These are phyloP conservation scores for Aspergillus egyptiacus DNA, from an alignment of 495 filamentous ascomycete genomes.

Conservation along the genomic window DNA sequence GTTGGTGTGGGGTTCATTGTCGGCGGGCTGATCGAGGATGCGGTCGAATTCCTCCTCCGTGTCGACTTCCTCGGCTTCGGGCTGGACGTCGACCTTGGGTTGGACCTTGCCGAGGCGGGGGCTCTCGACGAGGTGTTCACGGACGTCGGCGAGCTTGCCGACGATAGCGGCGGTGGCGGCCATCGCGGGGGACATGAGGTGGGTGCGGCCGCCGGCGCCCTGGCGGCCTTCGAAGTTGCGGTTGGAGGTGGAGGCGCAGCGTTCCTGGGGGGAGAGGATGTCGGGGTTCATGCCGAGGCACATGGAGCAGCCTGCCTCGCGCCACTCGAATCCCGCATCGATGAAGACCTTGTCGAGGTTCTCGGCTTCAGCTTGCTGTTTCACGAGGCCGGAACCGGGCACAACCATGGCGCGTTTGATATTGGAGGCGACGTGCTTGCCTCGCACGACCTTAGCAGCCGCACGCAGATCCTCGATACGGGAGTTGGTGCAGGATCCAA, in stretches of 20 bases:
- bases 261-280: slow-evolving; percentile 87
- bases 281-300: slow-evolving; percentile 99
- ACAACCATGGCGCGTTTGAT: slow-evolving; percentile 94
- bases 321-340: slow-evolving; percentile 94
- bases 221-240: slow-evolving; percentile 97
- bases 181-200: slow-evolving; percentile 96
- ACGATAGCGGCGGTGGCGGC: slow-evolving; percentile 85
- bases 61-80: slow-evolving; percentile 65
- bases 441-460: slow-evolving; percentile 77
- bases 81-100: slow-evolving; percentile 50
- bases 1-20: slow-evolving; percentile 58
- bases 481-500: slow-evolving; percentile 96
- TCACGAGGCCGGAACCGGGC: slow-evolving; percentile 90
- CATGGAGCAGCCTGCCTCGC: slow-evolving; percentile 97
- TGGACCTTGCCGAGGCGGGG: slow-evolving; percentile 52
- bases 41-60: slow-evolving; percentile 72
- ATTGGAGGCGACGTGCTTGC: slow-evolving; percentile 77
- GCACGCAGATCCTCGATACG: slow-evolving; percentile 93
- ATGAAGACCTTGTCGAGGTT: slow-evolving; percentile 88
- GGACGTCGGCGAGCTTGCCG: slow-evolving; percentile 86
- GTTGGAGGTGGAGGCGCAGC: slow-evolving; percentile 93
- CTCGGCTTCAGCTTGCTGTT: slow-evolving; percentile 85
- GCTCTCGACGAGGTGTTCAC: slow-evolving; percentile 61
- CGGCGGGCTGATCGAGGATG: slow-evolving; percentile 70
- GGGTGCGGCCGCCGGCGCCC: slow-evolving; percentile 86